A percentile compares a stretch with the other conserved stretches of the same genome.
Conservation (phyloP, 2,329 filamentous ascomycete species). For the Aspergillus flavus region DNA sequence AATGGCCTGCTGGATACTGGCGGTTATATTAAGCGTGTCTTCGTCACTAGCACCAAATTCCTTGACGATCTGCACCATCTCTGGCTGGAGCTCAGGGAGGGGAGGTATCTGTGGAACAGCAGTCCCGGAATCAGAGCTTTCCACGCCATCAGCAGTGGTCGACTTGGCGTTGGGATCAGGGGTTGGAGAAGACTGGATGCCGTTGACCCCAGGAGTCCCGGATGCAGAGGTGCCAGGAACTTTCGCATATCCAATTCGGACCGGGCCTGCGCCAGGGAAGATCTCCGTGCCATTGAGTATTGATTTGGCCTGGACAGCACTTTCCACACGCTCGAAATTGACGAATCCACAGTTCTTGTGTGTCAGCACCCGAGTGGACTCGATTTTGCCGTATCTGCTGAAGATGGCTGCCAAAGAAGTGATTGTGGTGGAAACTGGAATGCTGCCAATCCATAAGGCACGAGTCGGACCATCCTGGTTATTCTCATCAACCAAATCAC, state of each 20-base stretch:
- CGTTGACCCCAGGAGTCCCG: conserved; percentile 85
- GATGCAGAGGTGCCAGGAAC: conserved; percentile 78
- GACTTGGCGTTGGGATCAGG: conserved; percentile 72
- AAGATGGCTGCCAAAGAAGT: conserved; percentile 96
- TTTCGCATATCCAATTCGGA: conserved; percentile 96
- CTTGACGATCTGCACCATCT: conserved; percentile 82
- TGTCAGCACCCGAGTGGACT: conserved; percentile 89
- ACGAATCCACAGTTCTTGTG: conserved; percentile 99
- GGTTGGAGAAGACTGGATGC: conserved; percentile 85
- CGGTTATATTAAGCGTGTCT: conserved; percentile 71
- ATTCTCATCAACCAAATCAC: conserved; percentile 72
- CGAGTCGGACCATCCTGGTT: conserved; percentile 87
- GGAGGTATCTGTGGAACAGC: conserved; percentile 63
- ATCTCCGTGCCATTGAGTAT: conserved; percentile 96
- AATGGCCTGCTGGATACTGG: conserved; percentile 75
- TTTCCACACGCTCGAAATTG: conserved; percentile 91
- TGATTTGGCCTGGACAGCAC: conserved; percentile 84
- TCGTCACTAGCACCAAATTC: conserved; percentile 85
- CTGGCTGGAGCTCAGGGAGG: conserved; percentile 74
- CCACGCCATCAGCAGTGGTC: conserved; percentile 31
- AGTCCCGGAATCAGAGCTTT: conserved; percentile 36
- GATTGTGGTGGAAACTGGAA: conserved; percentile 93
- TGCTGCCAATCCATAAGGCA: conserved; percentile 95
- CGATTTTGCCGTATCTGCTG: conserved; percentile 85
- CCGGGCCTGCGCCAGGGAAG: conserved; percentile 91